Evolutionary conservation across 352 stramenopile genomes (phyloP).

Genomic region (Blastocystis sp.): DNA sequence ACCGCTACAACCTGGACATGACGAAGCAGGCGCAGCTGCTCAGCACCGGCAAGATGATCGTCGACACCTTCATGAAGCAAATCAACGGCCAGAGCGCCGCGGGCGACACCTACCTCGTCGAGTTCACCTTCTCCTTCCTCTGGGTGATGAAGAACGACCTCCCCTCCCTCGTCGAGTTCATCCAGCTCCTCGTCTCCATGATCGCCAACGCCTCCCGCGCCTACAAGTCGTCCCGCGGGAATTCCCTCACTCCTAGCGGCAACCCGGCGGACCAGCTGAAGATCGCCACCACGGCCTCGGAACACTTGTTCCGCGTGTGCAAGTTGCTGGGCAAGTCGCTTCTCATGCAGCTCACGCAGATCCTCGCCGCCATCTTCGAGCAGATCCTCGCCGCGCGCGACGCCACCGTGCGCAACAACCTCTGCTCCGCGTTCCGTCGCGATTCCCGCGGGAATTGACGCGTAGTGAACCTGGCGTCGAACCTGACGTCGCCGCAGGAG

Average conservation of each 20-base stretch:
- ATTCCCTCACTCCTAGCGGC: not conserved
- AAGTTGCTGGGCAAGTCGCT: constrained; percentile 16
- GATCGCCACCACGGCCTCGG: not conserved
- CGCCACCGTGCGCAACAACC: constrained; percentile 29
- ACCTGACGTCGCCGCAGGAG: constrained; percentile 1
- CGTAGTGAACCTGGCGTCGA: constrained; percentile 38
- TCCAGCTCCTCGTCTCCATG: constrained; percentile 9
- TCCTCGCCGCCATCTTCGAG: constrained; percentile 12
- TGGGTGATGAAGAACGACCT: constrained; percentile 56
- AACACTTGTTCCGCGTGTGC: not conserved
- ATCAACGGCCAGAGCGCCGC: not conserved
- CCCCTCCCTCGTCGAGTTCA: constrained; percentile 1
- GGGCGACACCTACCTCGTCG: not conserved
- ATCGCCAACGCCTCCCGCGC: not conserved
- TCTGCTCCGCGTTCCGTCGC: constrained; percentile 48
- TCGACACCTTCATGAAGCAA: constrained; percentile 8
- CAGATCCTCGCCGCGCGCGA: not conserved
- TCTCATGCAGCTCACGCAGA: not conserved
- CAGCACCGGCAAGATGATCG: constrained; percentile 12
- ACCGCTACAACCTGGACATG: constrained; percentile 6
- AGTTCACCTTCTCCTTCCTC: constrained; percentile 33
- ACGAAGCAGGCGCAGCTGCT: constrained; percentile 41
- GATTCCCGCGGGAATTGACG: not conserved
- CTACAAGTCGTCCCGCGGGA: not conserved
- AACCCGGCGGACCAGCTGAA: constrained; percentile 20